phyloP scores from a whole-genome alignment of 2,329 filamentous ascomycete genomes.

The Grosmannia huntii region DNA sequence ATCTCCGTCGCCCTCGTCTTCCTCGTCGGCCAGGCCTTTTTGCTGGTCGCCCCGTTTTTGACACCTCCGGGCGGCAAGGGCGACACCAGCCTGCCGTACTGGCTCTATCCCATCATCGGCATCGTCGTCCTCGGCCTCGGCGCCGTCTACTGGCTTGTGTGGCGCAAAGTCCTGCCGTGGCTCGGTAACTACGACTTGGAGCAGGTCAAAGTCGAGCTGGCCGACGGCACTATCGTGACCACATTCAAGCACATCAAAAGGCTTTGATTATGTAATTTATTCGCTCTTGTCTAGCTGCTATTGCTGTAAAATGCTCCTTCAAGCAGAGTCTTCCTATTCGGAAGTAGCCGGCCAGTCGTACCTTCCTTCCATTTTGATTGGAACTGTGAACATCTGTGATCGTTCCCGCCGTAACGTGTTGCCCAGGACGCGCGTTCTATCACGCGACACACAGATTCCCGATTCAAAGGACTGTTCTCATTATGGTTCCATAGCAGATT shows the following conservation, averaged over 20 bases:
- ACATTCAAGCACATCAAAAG: conserved; percentile 9
- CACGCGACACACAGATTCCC: too few species aligned
- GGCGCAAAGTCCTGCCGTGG: conserved; percentile 18
- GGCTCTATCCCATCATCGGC: conserved; percentile 28
- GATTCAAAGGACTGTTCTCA: too few species aligned
- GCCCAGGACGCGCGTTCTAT: too few species aligned
- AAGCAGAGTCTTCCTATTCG: too few species aligned
- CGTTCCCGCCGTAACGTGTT: too few species aligned
- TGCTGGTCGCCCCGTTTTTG: conserved; percentile 28
- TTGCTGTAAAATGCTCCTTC: too few species aligned
- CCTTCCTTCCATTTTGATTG: too few species aligned
- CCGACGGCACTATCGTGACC: conserved; percentile 16
- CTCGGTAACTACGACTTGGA: conserved; percentile 39
- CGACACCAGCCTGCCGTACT: conserved; percentile 25
- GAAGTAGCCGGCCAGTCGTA: too few species aligned
- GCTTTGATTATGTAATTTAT: not conserved
- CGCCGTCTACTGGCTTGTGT: conserved; percentile 21
- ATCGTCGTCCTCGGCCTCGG: conserved; percentile 24
- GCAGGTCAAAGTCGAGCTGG: conserved; percentile 12
- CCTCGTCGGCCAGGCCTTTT: conserved; percentile 25
- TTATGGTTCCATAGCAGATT: too few species aligned
- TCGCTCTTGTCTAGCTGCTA: too few species aligned
- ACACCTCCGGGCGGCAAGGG: conserved; percentile 32
- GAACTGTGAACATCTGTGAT: too few species aligned
- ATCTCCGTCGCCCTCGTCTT: conserved; percentile 37